Evolutionary conservation across 2,329 filamentous ascomycete genomes (phyloP), one percentile per base, ranked within the genome.

Genomic region (Neoascochyta sp.): DNA sequence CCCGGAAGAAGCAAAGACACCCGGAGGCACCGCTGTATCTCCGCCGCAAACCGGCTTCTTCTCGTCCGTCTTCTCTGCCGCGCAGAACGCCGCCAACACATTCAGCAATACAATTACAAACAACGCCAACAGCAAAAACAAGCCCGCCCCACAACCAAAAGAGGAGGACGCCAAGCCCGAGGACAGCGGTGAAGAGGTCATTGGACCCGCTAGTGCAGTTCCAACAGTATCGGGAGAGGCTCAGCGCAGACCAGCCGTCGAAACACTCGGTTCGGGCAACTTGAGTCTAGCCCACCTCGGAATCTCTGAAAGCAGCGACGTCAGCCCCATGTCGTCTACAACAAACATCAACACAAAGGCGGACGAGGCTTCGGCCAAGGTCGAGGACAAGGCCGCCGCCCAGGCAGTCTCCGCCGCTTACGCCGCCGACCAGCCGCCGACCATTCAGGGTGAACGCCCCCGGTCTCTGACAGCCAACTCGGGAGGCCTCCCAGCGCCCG

Each of bases 231-330:
- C 39, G 16, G 27, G 41, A 24, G 47, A 42, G 4, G 31, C 43
- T 5, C 54, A 58, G 32, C 57, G 59, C 80, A 81, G 87, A 46
- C 78, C 81, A 9, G 88, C 92, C 1, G 76, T 95, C 2, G 87
- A 90, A 54, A 96, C 92, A 1, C 71, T 98, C 27, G 92, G 92
- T 9, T 80, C 79, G 51, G 92, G 92, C 4, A 86, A 95, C 54
- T 70, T 98, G 26, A 94, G 86, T 59, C 74, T 96, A 34, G 88
- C 86, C 51, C 86, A 95, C 54, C 71, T 96, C 22, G 90, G 90
- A 18, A 85, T 96, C 32, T 63, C 73, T 8, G 81, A 86, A n/a
- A 67, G 67, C 49, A 62, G 67, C 27, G 61, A 74, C n/a, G 62
- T 71, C 27, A 80, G 74, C 17, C 74, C 78, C 3, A 71, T 75